Percentiles rank a stretch among this genome's conserved stretches.
Conservation (phyloP, 495 filamentous ascomycete species). For the Polyplosphaeria fusca region DNA sequence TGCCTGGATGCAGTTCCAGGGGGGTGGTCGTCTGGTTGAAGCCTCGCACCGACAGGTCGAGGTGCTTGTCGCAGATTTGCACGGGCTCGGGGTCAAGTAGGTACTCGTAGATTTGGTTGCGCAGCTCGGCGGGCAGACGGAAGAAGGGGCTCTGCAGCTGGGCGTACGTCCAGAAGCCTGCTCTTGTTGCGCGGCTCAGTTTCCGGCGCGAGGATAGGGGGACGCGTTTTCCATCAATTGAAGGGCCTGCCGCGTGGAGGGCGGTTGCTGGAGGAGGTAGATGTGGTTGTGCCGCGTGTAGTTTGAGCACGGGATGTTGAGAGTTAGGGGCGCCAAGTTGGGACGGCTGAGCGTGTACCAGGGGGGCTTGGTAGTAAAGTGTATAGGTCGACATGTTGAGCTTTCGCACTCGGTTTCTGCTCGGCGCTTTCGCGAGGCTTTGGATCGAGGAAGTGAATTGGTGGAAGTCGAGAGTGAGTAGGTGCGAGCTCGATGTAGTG, state of each 20-base stretch:
- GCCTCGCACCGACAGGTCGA: neutral
- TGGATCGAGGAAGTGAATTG: neutral
- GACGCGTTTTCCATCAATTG: neutral
- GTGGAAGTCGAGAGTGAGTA: neutral
- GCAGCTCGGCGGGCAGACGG: constrained; percentile 50
- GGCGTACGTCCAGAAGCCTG: neutral
- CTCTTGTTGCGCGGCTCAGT: neutral
- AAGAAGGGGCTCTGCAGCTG: constrained; percentile 38
- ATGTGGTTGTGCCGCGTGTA: neutral
- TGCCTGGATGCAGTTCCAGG: constrained; percentile 38
- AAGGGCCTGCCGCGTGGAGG: neutral
- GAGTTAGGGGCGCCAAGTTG: neutral
- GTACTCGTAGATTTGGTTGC: constrained; percentile 49
- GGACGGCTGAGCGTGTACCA: constrained; percentile 3
- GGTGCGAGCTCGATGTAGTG: neutral
- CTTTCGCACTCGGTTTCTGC: neutral
- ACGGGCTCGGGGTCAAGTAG: constrained; percentile 39
- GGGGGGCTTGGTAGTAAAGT: constrained; percentile 6
- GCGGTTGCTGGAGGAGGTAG: constrained; percentile 4
- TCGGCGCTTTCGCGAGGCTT: neutral
- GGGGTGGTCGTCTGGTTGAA: constrained; percentile 3
- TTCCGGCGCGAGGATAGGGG: neutral
- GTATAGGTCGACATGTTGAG: constrained; percentile 3
- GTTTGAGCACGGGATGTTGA: constrained; percentile 1
- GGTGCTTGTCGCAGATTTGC: neutral